phyloP scores from a whole-genome alignment of 1,284 basidiomycete genomes.

The Moesziomyces parantarcticus region DNA sequence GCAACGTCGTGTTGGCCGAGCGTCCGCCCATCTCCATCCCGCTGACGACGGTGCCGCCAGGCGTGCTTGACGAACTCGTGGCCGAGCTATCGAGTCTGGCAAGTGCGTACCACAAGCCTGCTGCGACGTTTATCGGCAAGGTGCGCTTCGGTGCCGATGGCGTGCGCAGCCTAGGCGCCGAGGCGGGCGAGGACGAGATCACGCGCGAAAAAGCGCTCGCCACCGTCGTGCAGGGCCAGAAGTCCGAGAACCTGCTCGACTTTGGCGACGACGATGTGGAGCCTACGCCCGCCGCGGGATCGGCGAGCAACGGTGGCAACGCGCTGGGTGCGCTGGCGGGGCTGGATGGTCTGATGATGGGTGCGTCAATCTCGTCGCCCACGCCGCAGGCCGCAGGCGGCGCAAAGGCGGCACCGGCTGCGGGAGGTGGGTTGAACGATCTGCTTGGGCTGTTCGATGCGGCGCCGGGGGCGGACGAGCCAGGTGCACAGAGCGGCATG shows the following conservation, averaged over 20 bases:
- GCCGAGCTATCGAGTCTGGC: conserved; percentile 76
- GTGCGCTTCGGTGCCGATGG: conserved; percentile 64
- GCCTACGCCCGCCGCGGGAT: conserved; percentile 2
- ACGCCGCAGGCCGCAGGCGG: conserved; percentile 4
- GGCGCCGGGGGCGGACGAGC: conserved; percentile 53
- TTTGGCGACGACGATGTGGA: conserved; percentile 64
- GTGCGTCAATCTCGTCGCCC: conserved; percentile 19
- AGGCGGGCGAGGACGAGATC: conserved; percentile 52
- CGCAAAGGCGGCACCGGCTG: conserved; percentile 1
- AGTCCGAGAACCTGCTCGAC: conserved; percentile 65
- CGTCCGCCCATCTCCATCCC: conserved; percentile 93
- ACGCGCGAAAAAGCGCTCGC: conserved; percentile 63
- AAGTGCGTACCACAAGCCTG: conserved; percentile 95
- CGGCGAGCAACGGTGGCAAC: conserved; percentile 21
- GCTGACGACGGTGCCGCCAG: conserved; percentile 86
- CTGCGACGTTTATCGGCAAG: conserved; percentile 70
- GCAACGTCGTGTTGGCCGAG: conserved; percentile 90
- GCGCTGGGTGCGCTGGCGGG: conserved; percentile 55
- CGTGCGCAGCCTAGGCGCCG: conserved; percentile 22
- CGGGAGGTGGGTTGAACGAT: conserved; percentile 52
- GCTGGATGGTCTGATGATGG: conserved; percentile 58
- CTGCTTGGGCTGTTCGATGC: conserved; percentile 60
- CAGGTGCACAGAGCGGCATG: conserved; percentile 51
- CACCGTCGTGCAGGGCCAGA: conserved; percentile 70
- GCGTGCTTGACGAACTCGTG: conserved; percentile 90